Evolutionary conservation across 805 yeast genomes (phyloP), one percentile per base, ranked within the genome.

Genomic region (Saccharomyces mikatae): DNA sequence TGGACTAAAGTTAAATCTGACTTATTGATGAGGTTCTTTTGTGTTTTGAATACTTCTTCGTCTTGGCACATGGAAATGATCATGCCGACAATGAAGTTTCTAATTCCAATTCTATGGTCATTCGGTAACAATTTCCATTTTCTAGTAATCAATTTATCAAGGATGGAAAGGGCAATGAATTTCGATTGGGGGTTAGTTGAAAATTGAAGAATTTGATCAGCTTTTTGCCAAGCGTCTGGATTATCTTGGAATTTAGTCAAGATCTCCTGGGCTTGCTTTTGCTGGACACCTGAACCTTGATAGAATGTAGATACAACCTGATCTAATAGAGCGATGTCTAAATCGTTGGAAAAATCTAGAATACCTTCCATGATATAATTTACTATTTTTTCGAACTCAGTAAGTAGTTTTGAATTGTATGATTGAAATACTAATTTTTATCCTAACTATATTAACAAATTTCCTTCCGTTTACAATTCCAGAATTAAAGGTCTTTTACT

Each of bases 161-260:
- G 76, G 57, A 94, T 87, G 26, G 95, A 83, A 55, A 94, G 76
- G 8, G 97, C 99, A 69, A 94, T 86, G 71, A 87, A 92, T 73
- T 94, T 94, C 31, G 96, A 80, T 71, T 94, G 96, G 44, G 96
- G 78, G 68, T 90, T 87, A 50, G 76, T 74, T 2, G 96, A 83
- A 58, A 75, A 77, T 61, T 91, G 90, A 60, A 94, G 77, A 56
- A 94, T 91, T 70, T 86, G 83, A 65, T 92, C 98, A 32, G 96
- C 94, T 54, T 87, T 81, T 61, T 87, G 89, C 99, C 99, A 94
- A 27, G 97, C 86, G 63, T 92, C 96, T 2, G 94, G 95, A 70
- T 90, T 87, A 58, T 89, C 96, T 71, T 94, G 97, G 70, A 94
- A 91, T 71, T 83, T 81, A 24, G 87, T 84, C 63, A 87, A 78